These are phyloP conservation scores for Fusarium mangiferae DNA, from an alignment of 2,329 filamentous ascomycete species.

Conservation along the genomic window DNA sequence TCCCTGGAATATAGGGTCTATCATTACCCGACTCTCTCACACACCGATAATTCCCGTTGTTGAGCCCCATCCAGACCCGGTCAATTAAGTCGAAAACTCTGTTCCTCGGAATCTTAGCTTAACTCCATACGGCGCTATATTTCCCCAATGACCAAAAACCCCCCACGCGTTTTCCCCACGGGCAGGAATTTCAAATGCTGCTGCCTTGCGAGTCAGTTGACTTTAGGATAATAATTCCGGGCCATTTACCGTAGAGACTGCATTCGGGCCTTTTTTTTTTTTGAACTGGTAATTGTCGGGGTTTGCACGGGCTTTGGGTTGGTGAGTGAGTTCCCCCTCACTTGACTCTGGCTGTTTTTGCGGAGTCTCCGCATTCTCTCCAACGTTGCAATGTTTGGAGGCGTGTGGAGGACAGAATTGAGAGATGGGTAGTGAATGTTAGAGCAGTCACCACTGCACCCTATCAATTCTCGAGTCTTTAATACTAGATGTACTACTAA, in stretches of 20 bases:
- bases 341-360: not conserved
- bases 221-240: not conserved
- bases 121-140: not conserved
- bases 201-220: conserved; percentile 1
- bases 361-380: conserved; percentile 38
- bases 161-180: conserved; percentile 23
- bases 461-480: fast-evolving
- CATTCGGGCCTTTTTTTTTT: conserved; percentile 24
- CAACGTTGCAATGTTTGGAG: conserved; percentile 14
- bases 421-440: not conserved
- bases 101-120: not conserved
- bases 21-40: not conserved
- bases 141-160: not conserved
- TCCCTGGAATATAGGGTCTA: not conserved
- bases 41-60: not conserved
- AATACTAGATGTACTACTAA: fast-evolving
- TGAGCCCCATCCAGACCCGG: not conserved
- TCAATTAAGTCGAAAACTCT: not conserved
- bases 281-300: not conserved
- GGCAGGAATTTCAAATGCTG: conserved; percentile 11
- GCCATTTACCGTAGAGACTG: not conserved
- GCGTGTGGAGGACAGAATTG: not conserved
- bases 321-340: conserved; percentile 1
- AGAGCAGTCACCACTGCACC: fast-evolving
- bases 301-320: conserved; percentile 6